Evolutionary conservation across 1,139 yeast genomes (phyloP), one percentile per base, ranked within the genome.

Genomic region (Kodamaea arcana): DNA sequence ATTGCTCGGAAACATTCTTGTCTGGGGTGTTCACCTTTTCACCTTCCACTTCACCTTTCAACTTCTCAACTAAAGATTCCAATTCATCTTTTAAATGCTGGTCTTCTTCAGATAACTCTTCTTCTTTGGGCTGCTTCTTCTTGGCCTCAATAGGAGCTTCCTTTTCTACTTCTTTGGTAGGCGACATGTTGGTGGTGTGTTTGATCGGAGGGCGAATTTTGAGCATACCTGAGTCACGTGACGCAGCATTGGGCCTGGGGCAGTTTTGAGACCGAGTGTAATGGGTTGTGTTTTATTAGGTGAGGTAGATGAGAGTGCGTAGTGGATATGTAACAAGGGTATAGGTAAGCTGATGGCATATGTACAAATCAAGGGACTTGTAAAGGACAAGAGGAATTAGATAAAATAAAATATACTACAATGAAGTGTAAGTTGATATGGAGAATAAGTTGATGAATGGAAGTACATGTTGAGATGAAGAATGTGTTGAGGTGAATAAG

Each of bases 81-180:
- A 94, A 75, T 54, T 88, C 95, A 41, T 76, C 80, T 55, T 92
- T 92, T 49, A 94, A 73, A 56, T 83, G 85, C 51, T 80, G 83
- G 60, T 94, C 99, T 59, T 92, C 98, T 59, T 90, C 98, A 28
- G 90, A 83, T 42, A 92, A 71, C 55, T 90, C 97, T 56, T 88
- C 96, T 53, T 81, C 72, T 77, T 46, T 67, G 58, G 40, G 62
- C 50, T 38, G 60, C 52, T 43, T 45, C 35, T 69, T 63, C 50
- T 65, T 54, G 29, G 46, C 37, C 33, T 8, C 11, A 5, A 37
- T 41, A 28, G 37, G 43, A 37, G 32, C 22, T 15, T 31, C 34
- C 15, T 25, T 25, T 10, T 13, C 17, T 10, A 13, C 28, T 15
- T 41, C 44, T 34, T 56, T 56, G 47, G 51, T 54, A 27, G 40